phyloP scores from a whole-genome alignment of 306 rosid genomes.

The Mimosa pudica region DNA sequence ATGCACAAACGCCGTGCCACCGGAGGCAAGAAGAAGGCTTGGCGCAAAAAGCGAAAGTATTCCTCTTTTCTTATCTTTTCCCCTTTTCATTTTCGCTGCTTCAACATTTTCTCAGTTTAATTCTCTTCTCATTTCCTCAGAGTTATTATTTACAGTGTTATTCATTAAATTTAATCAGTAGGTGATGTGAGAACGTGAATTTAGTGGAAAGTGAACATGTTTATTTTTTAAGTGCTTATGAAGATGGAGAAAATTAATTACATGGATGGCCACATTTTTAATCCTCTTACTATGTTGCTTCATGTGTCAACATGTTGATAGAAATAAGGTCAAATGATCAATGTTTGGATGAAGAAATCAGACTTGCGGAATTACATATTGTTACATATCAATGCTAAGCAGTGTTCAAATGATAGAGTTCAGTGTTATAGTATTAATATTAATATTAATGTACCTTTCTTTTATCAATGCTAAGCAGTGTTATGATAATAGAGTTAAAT shows the following conservation, averaged over 20 bases:
- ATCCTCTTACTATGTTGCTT: background rate
- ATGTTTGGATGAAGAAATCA: background rate
- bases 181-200: background rate
- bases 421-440: background rate
- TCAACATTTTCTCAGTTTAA: background rate
- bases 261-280: background rate
- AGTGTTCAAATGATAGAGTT: too few species aligned
- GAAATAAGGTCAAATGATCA: background rate
- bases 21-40: conserved; percentile 6
- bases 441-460: background rate
- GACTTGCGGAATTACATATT: background rate
- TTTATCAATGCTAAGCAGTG: background rate
- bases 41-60: conserved; percentile 5
- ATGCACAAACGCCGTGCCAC: conserved; percentile 10
- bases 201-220: background rate
- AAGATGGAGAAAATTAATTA: background rate
- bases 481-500: background rate
- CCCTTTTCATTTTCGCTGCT: background rate
- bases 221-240: background rate
- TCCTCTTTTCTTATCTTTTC: background rate
- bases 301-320: background rate
- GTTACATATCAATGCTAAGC: too few species aligned
- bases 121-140: too few species aligned
- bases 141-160: background rate
- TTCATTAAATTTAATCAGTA: background rate